These are phyloP conservation scores for Cupressus sempervirens DNA, from an alignment of 75 land plant genomes.

Conservation along the genomic window DNA sequence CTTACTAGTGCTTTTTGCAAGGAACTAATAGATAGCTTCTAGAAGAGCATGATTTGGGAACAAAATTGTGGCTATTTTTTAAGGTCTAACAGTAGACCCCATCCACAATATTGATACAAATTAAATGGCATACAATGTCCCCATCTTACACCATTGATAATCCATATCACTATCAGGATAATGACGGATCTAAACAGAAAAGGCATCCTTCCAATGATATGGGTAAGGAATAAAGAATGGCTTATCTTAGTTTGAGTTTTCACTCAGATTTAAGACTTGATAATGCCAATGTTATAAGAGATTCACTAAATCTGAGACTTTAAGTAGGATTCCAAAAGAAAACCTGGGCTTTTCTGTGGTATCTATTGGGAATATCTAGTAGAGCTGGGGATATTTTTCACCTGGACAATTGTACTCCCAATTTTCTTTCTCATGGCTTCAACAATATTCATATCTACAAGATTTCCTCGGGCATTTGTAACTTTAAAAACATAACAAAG, in stretches of 20 bases:
- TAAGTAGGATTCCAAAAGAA: slow-evolving; percentile 33
- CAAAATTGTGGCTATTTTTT: background rate
- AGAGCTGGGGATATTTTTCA: slow-evolving; percentile 22
- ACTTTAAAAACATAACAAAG: slow-evolving; percentile 49
- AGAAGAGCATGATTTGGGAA: background rate
- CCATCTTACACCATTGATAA: background rate
- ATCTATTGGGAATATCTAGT: background rate
- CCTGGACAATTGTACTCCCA: slow-evolving; percentile 42
- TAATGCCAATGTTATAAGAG: slow-evolving; percentile 6
- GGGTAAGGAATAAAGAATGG: background rate
- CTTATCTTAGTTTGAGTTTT: background rate
- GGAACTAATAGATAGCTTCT: background rate
- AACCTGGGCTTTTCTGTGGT: slow-evolving; percentile 27
- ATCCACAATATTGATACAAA: background rate
- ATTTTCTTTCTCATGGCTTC: slow-evolving; percentile 55
- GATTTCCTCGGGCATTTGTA: slow-evolving; percentile 47
- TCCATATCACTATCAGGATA: background rate
- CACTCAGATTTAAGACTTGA: slow-evolving; percentile 1
- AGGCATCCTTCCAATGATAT: too few species aligned
- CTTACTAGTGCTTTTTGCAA: background rate
- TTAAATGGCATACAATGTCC: background rate
- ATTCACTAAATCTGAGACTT: slow-evolving; percentile 7
- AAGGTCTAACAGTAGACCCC: background rate
- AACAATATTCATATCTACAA: slow-evolving; percentile 55
- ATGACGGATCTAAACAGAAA: background rate